Evolutionary conservation across 2,329 filamentous ascomycete genomes (phyloP), one percentile per base, ranked within the genome.

Genomic region (Elsinoe ampelina): DNA sequence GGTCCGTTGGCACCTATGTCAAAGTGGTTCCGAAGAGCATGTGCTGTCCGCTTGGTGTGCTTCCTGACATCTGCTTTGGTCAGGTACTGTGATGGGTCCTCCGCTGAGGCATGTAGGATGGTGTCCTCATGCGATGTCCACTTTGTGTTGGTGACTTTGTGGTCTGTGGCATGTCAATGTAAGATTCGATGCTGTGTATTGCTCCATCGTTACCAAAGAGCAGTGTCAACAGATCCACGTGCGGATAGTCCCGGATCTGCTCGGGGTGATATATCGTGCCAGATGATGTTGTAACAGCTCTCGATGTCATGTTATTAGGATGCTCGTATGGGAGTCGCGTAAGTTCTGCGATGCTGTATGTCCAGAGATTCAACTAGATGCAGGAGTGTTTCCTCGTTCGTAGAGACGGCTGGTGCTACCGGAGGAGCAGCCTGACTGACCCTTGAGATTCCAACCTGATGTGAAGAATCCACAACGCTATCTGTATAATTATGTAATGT

Each of bases 91-190:
- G 70, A 70, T 0, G 81, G 79, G 51, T 83, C 71, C 5, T 74
- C 73, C 0, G 83, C 82, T 61, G 83, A 80, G 42, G 75, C 72
- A 64, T 84, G 80, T 3, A 85, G 68, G 2, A 77, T 63, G 0
- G 77, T 79, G 54, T 80, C 72, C 45, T 80, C 75, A 19, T 73
- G 66, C 19, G 72, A 66, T 8, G 63, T 59, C 13, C 64, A 65
- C 38, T 70, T 36, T 3, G 26, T 52, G 32, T 52, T 39, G 7
- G 48, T 36, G 15, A 52, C 12, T 35, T 52, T n/a, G 13, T 52
- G 34, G 13, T 52, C 48, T 52, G 43, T 32, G 26, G 38, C 1
- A 6, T n/a, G 6, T 51, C 30, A 51, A 19, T 6, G 32, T 5
- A 6, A 13, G 15, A 6, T 13, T 8, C n/a, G n/a, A 6, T 22